These are phyloP conservation scores for Eimeria praecox DNA, from an alignment of 169 alveolate species.

Conservation along the genomic window DNA sequence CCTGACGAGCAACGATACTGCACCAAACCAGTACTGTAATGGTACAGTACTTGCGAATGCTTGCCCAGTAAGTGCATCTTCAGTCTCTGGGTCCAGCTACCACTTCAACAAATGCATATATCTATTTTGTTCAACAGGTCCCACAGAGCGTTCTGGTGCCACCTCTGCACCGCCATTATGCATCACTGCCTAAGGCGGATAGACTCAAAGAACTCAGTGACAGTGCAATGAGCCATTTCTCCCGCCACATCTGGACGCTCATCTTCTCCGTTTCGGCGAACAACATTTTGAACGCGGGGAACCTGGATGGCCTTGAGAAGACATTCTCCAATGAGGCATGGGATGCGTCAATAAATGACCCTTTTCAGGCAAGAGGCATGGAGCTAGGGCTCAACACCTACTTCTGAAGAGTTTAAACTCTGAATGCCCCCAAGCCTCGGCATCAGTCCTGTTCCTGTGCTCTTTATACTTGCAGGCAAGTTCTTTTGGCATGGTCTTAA, in stretches of 20 bases:
- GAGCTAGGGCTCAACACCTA: background rate
- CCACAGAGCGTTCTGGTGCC: conserved; percentile 55
- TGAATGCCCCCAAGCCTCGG: background rate
- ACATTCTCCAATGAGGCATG: conserved; percentile 56
- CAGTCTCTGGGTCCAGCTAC: background rate
- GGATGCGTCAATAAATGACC: conserved; percentile 44
- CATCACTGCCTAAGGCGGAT: conserved; percentile 7
- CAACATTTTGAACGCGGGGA: conserved; percentile 61
- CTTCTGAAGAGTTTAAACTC: background rate
- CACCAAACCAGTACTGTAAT: too few relatives aligned
- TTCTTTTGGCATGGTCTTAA: conserved; percentile 63
- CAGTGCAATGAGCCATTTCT: conserved; percentile 42
- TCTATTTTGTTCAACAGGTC: conserved; percentile 22
- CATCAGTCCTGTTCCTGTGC: background rate
- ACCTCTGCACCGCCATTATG: conserved; percentile 36
- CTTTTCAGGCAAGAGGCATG: conserved; percentile 11
- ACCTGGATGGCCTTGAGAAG: conserved; percentile 59
- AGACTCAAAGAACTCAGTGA: conserved; percentile 47
- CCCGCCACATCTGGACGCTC: conserved; percentile 62
- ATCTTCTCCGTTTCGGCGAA: conserved; percentile 67
- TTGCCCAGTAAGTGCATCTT: background rate
- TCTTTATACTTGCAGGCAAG: conserved; percentile 27
- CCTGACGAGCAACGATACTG: background rate
- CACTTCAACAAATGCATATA: background rate
- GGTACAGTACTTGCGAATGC: background rate